Evolutionary conservation across 2,329 filamentous ascomycete genomes (phyloP).

Genomic region (Colletotrichum sidae): DNA sequence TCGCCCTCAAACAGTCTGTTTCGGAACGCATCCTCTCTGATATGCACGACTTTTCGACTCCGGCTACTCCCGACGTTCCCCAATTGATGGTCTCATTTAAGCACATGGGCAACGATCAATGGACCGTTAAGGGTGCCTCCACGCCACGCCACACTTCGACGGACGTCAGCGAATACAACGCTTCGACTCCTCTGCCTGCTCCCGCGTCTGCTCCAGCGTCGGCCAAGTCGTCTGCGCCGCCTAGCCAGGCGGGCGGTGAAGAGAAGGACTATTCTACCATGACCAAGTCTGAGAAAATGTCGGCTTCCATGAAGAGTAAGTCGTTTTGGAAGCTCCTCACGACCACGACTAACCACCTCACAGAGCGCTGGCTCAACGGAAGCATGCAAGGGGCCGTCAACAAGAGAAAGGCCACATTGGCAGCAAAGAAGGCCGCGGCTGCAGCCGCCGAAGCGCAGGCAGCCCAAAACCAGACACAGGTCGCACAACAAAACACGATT

Average conservation of each 20-base stretch:
- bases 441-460: conserved; percentile 44
- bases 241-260: conserved; percentile 43
- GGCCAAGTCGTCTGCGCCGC: conserved; percentile 33
- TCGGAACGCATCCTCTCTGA: conserved; percentile 31
- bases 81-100: conserved; percentile 31
- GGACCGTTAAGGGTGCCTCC: conserved; percentile 20
- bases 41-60: conserved; percentile 17
- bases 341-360: conserved; percentile 41
- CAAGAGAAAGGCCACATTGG: conserved; percentile 70
- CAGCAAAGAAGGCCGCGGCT: conserved; percentile 66
- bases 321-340: conserved; percentile 12
- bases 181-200: conserved; percentile 26
- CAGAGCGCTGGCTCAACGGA: conserved; percentile 70
- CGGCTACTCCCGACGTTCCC: conserved; percentile 12
- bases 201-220: conserved; percentile 35
- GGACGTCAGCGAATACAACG: conserved; percentile 25
- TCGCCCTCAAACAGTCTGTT: conserved; percentile 9
- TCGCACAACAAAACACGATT: conserved; percentile 17
- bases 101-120: conserved; percentile 27
- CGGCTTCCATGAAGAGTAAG: conserved; percentile 73
- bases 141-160: conserved; percentile 35
- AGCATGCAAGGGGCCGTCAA: conserved; percentile 71
- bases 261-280: conserved; percentile 70
- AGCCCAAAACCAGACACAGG: conserved; percentile 2
- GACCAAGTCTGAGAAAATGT: conserved; percentile 76